Evolutionary conservation across 495 filamentous ascomycete species (phyloP), one percentile per base, ranked within the genome.

Genomic region (Cladorrhinum samala): DNA sequence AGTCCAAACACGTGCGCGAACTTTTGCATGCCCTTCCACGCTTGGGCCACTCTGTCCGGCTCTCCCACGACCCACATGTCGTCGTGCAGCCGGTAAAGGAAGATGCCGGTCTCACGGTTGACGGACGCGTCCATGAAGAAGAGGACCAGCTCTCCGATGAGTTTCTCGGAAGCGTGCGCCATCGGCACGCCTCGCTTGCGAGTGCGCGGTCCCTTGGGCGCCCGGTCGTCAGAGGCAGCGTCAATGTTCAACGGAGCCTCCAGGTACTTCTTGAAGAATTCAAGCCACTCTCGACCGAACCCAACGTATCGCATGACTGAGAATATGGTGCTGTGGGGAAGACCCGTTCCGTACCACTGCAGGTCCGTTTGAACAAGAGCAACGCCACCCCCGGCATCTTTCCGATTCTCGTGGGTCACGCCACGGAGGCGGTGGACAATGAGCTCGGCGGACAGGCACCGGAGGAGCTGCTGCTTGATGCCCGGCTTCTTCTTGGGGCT

Each of bases 41-140:
- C 84, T 43, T 71, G 68, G 23, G 69, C 73, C 48, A 79, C 81
- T n/a, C 65, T 71, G 7, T 69, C 53, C 19, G 79, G 76, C 18
- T 80, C 65, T n/a, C 80, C 77, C 70, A 82, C 83, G 50, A 87
- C 76, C 83, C 83, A 87, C 49, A 88, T 76, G 59, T 88, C 85
- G 58, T 87, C 84, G 54, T 86, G 80, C 17, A 86, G 64, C 0
- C 84, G 81, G 53, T 86, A 86, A 2, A 87, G 68, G 25, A 80
- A 71, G 19, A 74, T 69, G 2, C 79, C 67, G 0, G 83, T 77
- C 40, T 67, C 60, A 49, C 83, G 77, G 45, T 87, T 87, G 41
- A 88, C 76, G 3, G 79, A 74, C 46, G 80, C 79, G 48, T 88
- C 85, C 75, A 87, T 76, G 57, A 79, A 80, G 63, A 85, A 87